These are phyloP conservation scores for Apiotrichum akiyoshidainum DNA, from an alignment of 1,284 basidiomycete species.

Conservation along the genomic window DNA sequence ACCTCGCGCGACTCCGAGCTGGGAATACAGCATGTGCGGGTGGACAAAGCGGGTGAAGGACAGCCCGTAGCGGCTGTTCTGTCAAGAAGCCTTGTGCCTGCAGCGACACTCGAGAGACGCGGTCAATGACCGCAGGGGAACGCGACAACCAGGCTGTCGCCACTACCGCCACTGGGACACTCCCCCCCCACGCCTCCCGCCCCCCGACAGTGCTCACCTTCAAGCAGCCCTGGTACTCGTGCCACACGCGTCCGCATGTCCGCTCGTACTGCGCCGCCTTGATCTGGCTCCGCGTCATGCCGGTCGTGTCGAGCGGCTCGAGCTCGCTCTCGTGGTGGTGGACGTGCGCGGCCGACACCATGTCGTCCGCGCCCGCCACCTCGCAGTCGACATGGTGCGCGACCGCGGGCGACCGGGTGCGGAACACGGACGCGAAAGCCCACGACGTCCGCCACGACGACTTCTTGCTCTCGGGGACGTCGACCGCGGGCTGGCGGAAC, in stretches of 20 bases:
- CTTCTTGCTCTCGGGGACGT: background rate
- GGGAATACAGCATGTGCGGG: background rate
- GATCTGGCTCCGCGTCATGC: constrained; percentile 41
- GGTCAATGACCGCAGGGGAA: too few species aligned
- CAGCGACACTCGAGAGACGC: too few species aligned
- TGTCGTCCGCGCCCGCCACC: constrained; percentile 15
- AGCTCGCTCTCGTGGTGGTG: constrained; percentile 9
- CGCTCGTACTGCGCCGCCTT: constrained; percentile 73
- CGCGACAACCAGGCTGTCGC: too few species aligned
- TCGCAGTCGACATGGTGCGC: background rate
- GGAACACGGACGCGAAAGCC: constrained; percentile 25
- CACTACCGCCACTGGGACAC: too few species aligned
- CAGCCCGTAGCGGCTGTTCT: too few species aligned
- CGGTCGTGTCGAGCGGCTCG: constrained; percentile 35
- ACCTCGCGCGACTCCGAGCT: background rate
- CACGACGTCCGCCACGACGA: constrained; percentile 20
- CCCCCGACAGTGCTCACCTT: constrained; percentile 55
- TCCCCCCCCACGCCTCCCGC: background rate
- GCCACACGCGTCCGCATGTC: constrained; percentile 77
- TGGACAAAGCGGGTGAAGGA: background rate
- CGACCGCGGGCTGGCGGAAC: background rate
- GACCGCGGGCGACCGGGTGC: constrained; percentile 9
- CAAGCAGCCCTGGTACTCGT: constrained; percentile 72
- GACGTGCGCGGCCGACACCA: constrained; percentile 17
- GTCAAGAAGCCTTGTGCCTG: background rate